Percentiles rank a stretch among this genome's conserved stretches.
Evolutionary conservation across 805 yeast species (phyloP).

Genomic region (Candida krabiensis): DNA sequence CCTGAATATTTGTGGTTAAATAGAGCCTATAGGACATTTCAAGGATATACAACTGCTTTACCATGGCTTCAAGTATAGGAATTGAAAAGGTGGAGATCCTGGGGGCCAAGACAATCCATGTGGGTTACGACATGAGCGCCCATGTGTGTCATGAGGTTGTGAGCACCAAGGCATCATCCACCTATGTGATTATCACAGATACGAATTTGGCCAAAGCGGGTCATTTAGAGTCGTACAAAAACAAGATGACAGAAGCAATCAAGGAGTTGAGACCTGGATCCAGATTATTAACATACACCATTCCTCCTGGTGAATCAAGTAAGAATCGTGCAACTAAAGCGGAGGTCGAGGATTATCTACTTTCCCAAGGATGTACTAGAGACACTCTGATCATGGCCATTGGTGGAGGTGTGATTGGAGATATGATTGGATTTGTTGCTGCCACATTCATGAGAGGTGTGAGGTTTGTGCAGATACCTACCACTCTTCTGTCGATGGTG

Average conservation of each 20-base stretch:
- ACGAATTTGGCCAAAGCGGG: slow-evolving; percentile 70
- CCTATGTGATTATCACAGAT: slow-evolving; percentile 91
- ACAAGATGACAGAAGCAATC: slow-evolving; percentile 42
- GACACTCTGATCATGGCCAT: slow-evolving; percentile 93
- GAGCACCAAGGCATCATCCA: slow-evolving; percentile 68
- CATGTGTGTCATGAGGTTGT: slow-evolving; percentile 74
- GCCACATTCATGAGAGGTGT: slow-evolving; percentile 99
- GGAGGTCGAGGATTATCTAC: slow-evolving; percentile 84
- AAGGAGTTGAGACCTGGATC: slow-evolving; percentile 45
- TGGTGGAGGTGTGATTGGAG: slow-evolving; percentile 99
- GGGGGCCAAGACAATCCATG: slow-evolving; percentile 82
- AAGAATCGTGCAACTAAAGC: slow-evolving; percentile 90
- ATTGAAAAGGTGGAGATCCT: slow-evolving; percentile 67
- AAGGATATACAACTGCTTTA: not conserved
- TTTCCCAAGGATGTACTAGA: slow-evolving; percentile 85
- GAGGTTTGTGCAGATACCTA: slow-evolving; percentile 89
- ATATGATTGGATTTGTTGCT: slow-evolving; percentile 99
- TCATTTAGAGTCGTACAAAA: slow-evolving; percentile 50
- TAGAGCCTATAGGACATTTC: no score
- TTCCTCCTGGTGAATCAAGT: slow-evolving; percentile 91
- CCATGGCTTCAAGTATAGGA: slow-evolving; percentile 21
- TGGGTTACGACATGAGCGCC: slow-evolving; percentile 78
- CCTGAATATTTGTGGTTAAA: not conserved
- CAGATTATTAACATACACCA: slow-evolving; percentile 69
- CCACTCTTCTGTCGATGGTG: slow-evolving; percentile 93